Evolutionary conservation across 768 basidiomycete genomes (phyloP).

Genomic region (Kwoniella dejecticola): DNA sequence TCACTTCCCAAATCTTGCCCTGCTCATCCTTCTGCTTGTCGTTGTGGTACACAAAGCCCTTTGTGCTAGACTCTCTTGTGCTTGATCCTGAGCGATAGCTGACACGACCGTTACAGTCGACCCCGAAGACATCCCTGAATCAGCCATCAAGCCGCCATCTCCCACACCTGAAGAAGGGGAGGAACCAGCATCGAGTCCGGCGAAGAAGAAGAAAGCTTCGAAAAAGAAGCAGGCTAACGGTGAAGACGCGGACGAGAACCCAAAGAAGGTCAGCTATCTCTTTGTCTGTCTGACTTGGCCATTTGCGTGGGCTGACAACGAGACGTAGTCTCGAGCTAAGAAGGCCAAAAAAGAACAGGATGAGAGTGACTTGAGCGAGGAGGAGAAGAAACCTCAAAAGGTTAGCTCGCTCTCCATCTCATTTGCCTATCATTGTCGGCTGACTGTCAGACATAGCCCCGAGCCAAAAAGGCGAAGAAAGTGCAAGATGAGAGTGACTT

Average conservation of each 20-base stretch:
- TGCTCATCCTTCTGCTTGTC: no score
- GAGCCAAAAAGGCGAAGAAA: constrained; percentile 16
- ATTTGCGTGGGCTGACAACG: background rate
- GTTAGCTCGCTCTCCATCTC: background rate
- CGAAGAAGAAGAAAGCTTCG: constrained; percentile 41
- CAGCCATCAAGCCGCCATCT: constrained; percentile 41
- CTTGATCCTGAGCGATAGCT: background rate
- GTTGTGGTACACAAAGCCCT: no score
- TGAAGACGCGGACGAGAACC: constrained; percentile 27
- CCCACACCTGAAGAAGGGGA: constrained; percentile 34
- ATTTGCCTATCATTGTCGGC: background rate
- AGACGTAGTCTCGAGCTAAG: background rate
- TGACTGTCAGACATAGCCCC: background rate
- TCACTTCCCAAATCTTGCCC: no score
- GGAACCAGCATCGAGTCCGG: constrained; percentile 49
- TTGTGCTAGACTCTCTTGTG: background rate
- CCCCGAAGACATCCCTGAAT: constrained; percentile 68
- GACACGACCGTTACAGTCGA: constrained; percentile 60
- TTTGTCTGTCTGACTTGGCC: background rate
- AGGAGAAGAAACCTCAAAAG: constrained; percentile 22
- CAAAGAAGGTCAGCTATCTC: constrained; percentile 11
- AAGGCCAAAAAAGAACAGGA: constrained; percentile 17
- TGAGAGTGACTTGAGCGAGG: constrained; percentile 36
- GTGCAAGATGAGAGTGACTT: constrained; percentile 31
- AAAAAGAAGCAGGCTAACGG: constrained; percentile 19